phyloP scores from a whole-genome alignment of 345 rosid species.

The Bretschneidera sinensis region DNA sequence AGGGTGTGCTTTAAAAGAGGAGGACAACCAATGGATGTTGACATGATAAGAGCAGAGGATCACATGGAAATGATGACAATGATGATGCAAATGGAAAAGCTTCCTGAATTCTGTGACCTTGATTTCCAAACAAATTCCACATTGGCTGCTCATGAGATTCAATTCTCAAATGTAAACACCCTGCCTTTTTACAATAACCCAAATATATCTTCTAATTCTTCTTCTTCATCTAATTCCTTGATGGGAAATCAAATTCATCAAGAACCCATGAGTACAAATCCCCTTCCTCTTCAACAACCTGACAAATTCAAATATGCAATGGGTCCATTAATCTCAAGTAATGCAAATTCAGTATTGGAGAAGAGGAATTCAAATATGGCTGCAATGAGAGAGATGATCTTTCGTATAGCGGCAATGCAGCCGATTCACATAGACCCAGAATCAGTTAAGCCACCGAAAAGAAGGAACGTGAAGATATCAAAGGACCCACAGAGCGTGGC shows the following conservation, averaged over 20 bases:
- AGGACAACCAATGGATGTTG: constrained; percentile 32
- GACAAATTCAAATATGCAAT: constrained; percentile 23
- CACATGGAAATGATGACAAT: constrained; percentile 46
- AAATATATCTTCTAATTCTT: not conserved
- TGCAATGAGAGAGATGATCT: constrained; percentile 84
- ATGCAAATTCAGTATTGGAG: constrained; percentile 31
- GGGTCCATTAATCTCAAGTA: constrained; percentile 12
- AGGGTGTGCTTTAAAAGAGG: not conserved
- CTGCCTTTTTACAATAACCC: constrained; percentile 13
- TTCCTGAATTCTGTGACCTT: constrained; percentile 45
- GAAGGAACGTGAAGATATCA: constrained; percentile 83
- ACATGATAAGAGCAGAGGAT: constrained; percentile 35
- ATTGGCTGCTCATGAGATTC: constrained; percentile 18
- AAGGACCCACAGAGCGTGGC: constrained; percentile 97
- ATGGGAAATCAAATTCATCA: constrained; percentile 22
- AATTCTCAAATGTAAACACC: constrained; percentile 23
- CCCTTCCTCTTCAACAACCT: constrained; percentile 5
- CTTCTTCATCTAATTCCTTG: constrained; percentile 12
- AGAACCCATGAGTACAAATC: constrained; percentile 19
- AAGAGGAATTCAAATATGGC: constrained; percentile 51
- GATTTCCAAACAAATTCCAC: constrained; percentile 17
- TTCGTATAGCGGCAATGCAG: constrained; percentile 83
- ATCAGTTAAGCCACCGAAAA: constrained; percentile 75
- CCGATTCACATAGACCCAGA: constrained; percentile 84
- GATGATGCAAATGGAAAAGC: constrained; percentile 70